A percentile compares a stretch with the other conserved stretches of the same genome.
Evolutionary conservation across 768 basidiomycete genomes (phyloP).

Genomic region (Leccinellum albellum): DNA sequence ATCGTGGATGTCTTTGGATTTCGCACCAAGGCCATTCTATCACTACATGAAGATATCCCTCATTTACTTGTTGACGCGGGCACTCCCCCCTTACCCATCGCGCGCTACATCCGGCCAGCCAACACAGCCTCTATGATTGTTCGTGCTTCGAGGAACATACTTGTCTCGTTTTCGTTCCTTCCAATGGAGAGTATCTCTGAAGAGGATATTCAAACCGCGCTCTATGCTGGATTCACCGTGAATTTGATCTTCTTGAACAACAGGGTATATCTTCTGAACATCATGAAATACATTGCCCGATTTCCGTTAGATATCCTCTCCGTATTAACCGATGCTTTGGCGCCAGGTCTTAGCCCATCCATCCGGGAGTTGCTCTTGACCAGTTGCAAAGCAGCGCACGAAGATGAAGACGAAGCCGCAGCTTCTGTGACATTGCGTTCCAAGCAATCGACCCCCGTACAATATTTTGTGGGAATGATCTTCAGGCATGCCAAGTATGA

Average conservation of each 20-base stretch:
- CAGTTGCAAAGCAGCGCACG: slow-evolving; percentile 30
- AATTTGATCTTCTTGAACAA: slow-evolving; percentile 37
- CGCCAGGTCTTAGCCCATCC: slow-evolving; percentile 29
- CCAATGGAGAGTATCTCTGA: slow-evolving; percentile 25
- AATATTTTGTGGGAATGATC: slow-evolving; percentile 49
- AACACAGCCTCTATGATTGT: slow-evolving; percentile 36
- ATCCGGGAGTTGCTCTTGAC: slow-evolving; percentile 27
- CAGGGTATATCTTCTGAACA: slow-evolving; percentile 28
- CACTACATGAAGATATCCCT: slow-evolving; percentile 36
- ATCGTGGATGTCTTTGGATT: slow-evolving; percentile 50
- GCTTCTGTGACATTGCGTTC: slow-evolving; percentile 27
- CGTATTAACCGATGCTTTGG: slow-evolving; percentile 37
- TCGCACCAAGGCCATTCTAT: slow-evolving; percentile 30
- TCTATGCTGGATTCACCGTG: slow-evolving; percentile 36
- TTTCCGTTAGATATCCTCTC: slow-evolving; percentile 43
- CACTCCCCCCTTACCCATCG: slow-evolving; percentile 15
- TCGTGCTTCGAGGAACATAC: slow-evolving; percentile 39
- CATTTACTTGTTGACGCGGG: slow-evolving; percentile 27
- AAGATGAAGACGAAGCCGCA: slow-evolving; percentile 30
- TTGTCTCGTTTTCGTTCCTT: slow-evolving; percentile 29
- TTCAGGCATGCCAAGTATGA: slow-evolving; percentile 39
- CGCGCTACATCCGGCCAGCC: slow-evolving; percentile 28
- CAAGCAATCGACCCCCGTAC: slow-evolving; percentile 22
- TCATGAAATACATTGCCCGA: slow-evolving; percentile 32
- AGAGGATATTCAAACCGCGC: slow-evolving; percentile 32